phyloP scores from a whole-genome alignment of 345 rosid species.

The Pelargonium nanum region DNA sequence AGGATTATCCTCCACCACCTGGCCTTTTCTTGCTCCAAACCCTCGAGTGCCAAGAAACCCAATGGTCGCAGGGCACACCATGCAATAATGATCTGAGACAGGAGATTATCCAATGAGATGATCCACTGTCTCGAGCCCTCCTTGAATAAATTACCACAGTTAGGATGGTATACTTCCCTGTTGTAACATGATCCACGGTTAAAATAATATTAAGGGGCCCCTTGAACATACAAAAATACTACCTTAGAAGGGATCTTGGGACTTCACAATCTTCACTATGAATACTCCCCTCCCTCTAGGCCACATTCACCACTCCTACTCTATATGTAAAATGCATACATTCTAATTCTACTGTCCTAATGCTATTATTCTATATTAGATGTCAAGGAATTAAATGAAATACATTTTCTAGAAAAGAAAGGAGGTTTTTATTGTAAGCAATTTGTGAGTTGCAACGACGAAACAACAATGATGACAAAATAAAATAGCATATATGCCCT shows the following conservation, averaged over 20 bases:
- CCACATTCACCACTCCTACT: constrained; percentile 14
- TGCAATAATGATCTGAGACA: constrained; percentile 42
- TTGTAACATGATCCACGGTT: constrained; percentile 46
- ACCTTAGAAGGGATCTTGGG: constrained; percentile 27
- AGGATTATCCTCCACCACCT: background rate
- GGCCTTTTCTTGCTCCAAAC: background rate
- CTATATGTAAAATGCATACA: background rate
- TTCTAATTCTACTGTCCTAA: background rate
- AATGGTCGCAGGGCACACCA: constrained; percentile 19
- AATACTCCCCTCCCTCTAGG: constrained; percentile 17
- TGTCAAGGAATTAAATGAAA: background rate
- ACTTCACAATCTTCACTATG: constrained; percentile 17
- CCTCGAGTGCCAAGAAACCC: background rate
- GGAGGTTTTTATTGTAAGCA: background rate
- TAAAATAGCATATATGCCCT: no score
- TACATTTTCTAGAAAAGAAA: background rate
- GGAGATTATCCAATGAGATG: constrained; percentile 28
- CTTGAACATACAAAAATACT: constrained; percentile 22
- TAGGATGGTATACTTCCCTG: constrained; percentile 47
- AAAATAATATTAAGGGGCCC: constrained; percentile 30
- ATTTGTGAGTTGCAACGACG: background rate
- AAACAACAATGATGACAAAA: background rate
- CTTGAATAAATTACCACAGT: constrained; percentile 35
- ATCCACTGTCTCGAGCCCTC: constrained; percentile 51
- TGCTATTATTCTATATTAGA: background rate